Conservation (phyloP, 139 green algal species). For the Tetradesmus lagerheimii region DNA sequence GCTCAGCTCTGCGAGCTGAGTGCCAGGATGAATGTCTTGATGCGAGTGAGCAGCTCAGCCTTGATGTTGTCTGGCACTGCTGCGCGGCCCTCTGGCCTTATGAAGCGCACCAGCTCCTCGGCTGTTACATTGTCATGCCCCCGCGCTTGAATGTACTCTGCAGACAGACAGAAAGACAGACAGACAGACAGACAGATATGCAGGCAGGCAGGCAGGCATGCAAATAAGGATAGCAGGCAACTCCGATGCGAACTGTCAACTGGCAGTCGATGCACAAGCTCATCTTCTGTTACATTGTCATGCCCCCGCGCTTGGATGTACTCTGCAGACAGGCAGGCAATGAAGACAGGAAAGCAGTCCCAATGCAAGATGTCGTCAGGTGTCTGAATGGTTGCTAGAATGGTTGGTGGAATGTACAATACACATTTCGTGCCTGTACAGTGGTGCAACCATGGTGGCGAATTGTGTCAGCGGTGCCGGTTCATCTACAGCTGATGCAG, state of each 20-base stretch:
- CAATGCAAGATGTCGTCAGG: too few species aligned
- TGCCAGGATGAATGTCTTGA: constrained; percentile 70
- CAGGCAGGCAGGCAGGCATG: not conserved
- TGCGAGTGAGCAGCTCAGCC: constrained; percentile 72
- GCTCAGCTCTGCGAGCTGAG: constrained; percentile 1
- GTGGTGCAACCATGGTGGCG: too few species aligned
- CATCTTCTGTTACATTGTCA: constrained; percentile 68
- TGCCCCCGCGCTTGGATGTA: constrained; percentile 54
- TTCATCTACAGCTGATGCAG: too few species aligned
- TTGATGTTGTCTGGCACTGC: constrained; percentile 75
- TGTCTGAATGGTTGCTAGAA: too few species aligned
- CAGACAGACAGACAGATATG: not conserved
- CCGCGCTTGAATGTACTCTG: constrained; percentile 58
- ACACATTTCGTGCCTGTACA: too few species aligned
- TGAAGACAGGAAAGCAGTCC: too few species aligned
- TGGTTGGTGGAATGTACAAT: too few species aligned
- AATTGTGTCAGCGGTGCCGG: too few species aligned
- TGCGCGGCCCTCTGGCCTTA: constrained; percentile 58
- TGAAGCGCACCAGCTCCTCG: constrained; percentile 65
- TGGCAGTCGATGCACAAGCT: too few species aligned
- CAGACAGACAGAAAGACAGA: not conserved
- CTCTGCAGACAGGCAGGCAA: constrained; percentile 51
- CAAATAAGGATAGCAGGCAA: too few species aligned
- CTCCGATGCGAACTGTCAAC: too few species aligned
- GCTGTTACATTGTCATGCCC: constrained; percentile 67